Conservation (phyloP, 202 grass and related monocot genomes). For the Zoysia matrella region DNA sequence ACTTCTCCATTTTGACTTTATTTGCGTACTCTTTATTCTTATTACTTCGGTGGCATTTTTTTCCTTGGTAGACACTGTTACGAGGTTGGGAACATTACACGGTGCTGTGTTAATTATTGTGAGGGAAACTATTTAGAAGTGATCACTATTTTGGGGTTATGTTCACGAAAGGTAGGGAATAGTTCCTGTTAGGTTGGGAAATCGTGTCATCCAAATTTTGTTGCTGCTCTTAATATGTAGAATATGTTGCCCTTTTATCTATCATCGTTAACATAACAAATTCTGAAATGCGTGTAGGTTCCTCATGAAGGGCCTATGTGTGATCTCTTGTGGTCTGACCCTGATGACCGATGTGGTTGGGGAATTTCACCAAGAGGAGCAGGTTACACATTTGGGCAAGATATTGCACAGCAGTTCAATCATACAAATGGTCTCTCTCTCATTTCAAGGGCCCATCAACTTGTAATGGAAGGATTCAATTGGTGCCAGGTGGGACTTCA, state of each 20-base stretch:
- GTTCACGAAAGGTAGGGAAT: conserved; percentile 7
- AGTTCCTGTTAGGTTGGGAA: conserved; percentile 1
- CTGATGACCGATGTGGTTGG: conserved; percentile 93
- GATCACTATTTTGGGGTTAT: not conserved
- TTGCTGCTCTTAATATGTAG: not conserved
- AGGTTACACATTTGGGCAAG: conserved; percentile 32
- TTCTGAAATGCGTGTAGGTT: conserved; percentile 59
- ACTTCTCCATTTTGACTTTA: not conserved
- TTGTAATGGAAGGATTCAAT: no score
- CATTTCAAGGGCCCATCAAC: no score
- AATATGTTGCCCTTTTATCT: conserved; percentile 7
- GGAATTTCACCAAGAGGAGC: conserved; percentile 96
- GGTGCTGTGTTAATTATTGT: conserved; percentile 21
- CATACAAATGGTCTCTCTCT: no score
- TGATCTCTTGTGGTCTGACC: conserved; percentile 94
- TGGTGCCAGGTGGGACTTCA: no score
- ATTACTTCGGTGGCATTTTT: not conserved
- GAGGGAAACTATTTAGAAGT: not conserved
- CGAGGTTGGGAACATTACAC: conserved; percentile 2
- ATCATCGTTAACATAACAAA: conserved; percentile 15
- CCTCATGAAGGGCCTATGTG: conserved; percentile 99
- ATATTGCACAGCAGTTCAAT: not conserved
- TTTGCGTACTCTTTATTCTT: no score
- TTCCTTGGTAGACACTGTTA: not conserved
- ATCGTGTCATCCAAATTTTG: not conserved